These are phyloP conservation scores for Hyaloscypha hepaticicola DNA, from an alignment of 495 filamentous ascomycete genomes.

Conservation along the genomic window DNA sequence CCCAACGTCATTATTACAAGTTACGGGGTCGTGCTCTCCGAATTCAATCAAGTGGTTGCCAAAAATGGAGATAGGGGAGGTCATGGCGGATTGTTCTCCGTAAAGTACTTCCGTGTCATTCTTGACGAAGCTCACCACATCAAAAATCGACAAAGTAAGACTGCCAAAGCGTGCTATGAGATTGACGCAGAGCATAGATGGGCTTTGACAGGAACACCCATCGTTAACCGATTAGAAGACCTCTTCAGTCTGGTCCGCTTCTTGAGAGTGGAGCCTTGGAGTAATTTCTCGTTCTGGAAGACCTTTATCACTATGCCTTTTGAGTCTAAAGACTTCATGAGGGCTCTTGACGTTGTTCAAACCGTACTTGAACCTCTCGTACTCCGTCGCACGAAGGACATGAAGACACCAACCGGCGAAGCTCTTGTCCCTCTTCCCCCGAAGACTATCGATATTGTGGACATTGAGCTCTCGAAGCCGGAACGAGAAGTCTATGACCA, in stretches of 20 bases:
- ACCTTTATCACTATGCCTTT: constrained; percentile 98
- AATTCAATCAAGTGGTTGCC: constrained; percentile 69
- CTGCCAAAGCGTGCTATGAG: constrained; percentile 90
- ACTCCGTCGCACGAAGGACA: constrained; percentile 92
- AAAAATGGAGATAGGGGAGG: constrained; percentile 53
- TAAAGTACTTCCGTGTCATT: constrained; percentile 92
- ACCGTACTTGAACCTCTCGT: constrained; percentile 94
- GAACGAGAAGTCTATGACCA: constrained; percentile 92
- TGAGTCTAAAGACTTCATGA: constrained; percentile 88
- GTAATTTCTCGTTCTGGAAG: constrained; percentile 97
- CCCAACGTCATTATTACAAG: constrained; percentile 94
- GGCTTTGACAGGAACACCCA: constrained; percentile 93
- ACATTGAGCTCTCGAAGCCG: constrained; percentile 76
- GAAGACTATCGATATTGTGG: constrained; percentile 75
- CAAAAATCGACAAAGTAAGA: constrained; percentile 88
- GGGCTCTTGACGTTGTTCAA: constrained; percentile 94
- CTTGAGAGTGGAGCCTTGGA: constrained; percentile 92
- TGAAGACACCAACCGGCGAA: constrained; percentile 91
- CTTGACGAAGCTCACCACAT: constrained; percentile 94
- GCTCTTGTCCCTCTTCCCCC: constrained; percentile 85
- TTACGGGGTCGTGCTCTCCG: constrained; percentile 88
- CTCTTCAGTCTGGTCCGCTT: constrained; percentile 94
- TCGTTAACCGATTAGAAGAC: constrained; percentile 95
- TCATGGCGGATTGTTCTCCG: constrained; percentile 77
- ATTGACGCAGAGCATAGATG: constrained; percentile 82